Conservation (phyloP, 2,329 filamentous ascomycete species). For the Fusarium robinianum region DNA sequence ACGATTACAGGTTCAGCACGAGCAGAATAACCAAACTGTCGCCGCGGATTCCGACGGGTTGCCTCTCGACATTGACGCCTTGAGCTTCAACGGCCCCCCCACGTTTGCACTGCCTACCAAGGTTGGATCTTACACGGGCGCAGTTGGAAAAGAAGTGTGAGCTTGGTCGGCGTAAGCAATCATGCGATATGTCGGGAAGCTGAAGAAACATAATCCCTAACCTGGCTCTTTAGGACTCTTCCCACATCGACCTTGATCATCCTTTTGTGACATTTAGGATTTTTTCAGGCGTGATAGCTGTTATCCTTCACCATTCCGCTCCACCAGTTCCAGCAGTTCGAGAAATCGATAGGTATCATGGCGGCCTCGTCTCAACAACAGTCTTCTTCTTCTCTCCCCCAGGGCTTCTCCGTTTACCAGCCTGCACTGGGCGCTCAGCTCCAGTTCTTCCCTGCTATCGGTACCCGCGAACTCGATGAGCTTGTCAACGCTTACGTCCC, state of each 20-base stretch:
- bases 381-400: slow-evolving; percentile 37
- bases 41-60: slow-evolving; percentile 4
- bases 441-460: slow-evolving; percentile 69
- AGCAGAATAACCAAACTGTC: slow-evolving; percentile 11
- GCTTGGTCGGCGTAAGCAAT: slow-evolving; percentile 32
- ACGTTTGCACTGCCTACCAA: too few relatives aligned
- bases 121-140: background rate
- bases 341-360: slow-evolving; percentile 35
- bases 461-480: slow-evolving; percentile 63
- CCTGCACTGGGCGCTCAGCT: slow-evolving; percentile 59
- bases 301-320: slow-evolving; percentile 11
- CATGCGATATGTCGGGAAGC: slow-evolving; percentile 14
- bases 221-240: too few relatives aligned
- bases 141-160: slow-evolving; percentile 26
- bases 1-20: slow-evolving; percentile 12
- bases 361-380: slow-evolving; percentile 25
- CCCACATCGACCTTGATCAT: slow-evolving; percentile 8
- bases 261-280: slow-evolving; percentile 2
- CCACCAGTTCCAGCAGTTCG: slow-evolving; percentile 9
- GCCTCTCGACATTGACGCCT: too few relatives aligned
- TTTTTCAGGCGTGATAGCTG: background rate
- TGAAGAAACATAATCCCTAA: slow-evolving; percentile 11
- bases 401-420: slow-evolving; percentile 66
- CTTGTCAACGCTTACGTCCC: slow-evolving; percentile 63
- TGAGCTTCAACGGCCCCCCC: too few relatives aligned